Evolutionary conservation across 305 asterid genomes (phyloP), one percentile per base, ranked within the genome.

Genomic region (Fraxinus albicans): DNA sequence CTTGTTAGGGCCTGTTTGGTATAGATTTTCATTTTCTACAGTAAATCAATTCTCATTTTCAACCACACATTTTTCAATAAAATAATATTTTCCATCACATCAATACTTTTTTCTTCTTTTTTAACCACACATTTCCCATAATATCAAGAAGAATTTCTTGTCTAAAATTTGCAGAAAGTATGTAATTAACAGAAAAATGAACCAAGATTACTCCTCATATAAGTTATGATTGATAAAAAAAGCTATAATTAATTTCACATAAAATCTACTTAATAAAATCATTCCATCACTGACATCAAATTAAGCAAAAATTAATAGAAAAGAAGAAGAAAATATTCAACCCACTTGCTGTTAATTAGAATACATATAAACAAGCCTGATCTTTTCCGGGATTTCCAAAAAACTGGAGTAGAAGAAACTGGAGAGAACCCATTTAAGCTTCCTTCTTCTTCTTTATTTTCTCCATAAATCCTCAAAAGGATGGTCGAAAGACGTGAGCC

Each of bases 371-470:
- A 44, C 38, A 12, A 77, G 90, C 94, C 94, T 76, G 92, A 86
- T 89, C 97, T 88, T 81, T 78, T 93, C 77, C 97, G 90, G 8
- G 98, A 95, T 86, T 91, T 95, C 98, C 98, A 95, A 36, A 93
- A 89, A 42, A 88, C 85, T 19, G 97, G 98, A 84, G 96, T 79
- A 12, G 98, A 89, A 87, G 96, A 86, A 75, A 87, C 91, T 10
- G 92, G 93, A 86, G 96, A 90, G 80, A 95, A 95, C 29, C 98
- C 97, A 84, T 89, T 86, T 25, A 89, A 36, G 36, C 81, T 81
- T 31, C 29, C 50, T 9, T 73, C 90, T 60, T 84, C 91, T 31
- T 91, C 82, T 88, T 86, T 34, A 77, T 76, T 72, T 84, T 88
- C 50, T 25, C n/a, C n/a, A n/a, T n/a, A n/a, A n/a, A n/a, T n/a